Base-by-base conservation (phyloP, 2,329 filamentous ascomycete genomes). In the Fusarium lyarnte region DNA sequence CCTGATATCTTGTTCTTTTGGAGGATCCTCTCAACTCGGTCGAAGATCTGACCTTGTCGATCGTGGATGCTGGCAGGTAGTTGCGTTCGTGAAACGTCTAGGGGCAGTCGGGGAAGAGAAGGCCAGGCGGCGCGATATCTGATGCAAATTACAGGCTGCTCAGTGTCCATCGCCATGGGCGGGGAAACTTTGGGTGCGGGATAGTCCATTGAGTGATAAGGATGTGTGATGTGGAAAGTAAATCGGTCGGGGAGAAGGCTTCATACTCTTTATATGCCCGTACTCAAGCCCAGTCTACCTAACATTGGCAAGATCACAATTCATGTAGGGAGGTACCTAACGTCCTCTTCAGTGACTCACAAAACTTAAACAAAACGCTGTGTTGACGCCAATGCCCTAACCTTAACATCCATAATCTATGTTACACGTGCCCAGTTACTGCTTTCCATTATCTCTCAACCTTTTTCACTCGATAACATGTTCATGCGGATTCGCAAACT, bases 381-480 rank as follows among this genome's bases (percentile, higher is more conserved):
- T 74, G 51, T 68, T 76, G 62, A 75, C 75, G 75, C 75, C 75
- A 49, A 59, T 65, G 59, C 75, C 75, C 68, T 74, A 73, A 36
- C 72, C 75, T 74, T 77, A 74, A 74, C 70, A 76, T 69, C 61
- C 75, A 54, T 72, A 67, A 58, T 76, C 66, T 77, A 77, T 77
- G 57, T 72, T 77, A 77, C 75, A 77, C 43, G 60, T 49, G 58
- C 51, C 47, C 59, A 60, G 62, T 65, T 54, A 45, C 29, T 57
- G 25, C 47, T 58, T 65, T 60, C 69, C 55, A 52, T 64, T 68
- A 43, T 62, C 42, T 51, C 58, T 63, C 58, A 39, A 46, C 45
- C 58, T 65, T 39, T 38, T 64, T 49, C 21, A 38, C 52, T 51
- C 27, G 25, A 45, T 36, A 35, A 38, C 45, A 46, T 33, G 59